Evolutionary conservation across 805 yeast species (phyloP).

Genomic region (Saturnispora mendoncae): DNA sequence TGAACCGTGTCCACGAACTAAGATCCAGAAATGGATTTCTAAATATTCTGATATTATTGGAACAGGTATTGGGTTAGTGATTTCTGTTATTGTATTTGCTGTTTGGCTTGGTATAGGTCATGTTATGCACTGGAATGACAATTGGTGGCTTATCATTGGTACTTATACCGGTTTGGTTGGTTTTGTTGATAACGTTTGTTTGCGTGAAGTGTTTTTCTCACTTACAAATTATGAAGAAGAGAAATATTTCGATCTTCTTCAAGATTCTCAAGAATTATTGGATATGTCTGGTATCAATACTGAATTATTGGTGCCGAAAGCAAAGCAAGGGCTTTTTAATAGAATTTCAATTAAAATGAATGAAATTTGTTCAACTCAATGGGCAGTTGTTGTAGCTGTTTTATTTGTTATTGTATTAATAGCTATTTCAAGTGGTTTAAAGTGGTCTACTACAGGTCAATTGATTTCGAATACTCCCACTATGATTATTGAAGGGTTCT

Average conservation of each 20-base stretch:
- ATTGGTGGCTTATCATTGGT: constrained; percentile 39
- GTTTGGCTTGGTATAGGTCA: constrained; percentile 33
- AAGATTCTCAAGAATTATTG: constrained; percentile 27
- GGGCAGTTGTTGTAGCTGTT: constrained; percentile 25
- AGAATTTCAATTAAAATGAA: constrained; percentile 19
- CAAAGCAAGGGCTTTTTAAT: constrained; percentile 8
- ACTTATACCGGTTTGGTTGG: constrained; percentile 37
- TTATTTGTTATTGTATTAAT: constrained; percentile 25
- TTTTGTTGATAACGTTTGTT: constrained; percentile 33
- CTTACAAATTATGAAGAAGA: constrained; percentile 15
- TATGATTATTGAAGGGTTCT: constrained; percentile 35
- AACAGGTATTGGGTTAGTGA: constrained; percentile 31
- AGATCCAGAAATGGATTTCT: constrained; percentile 12
- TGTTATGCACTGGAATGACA: constrained; percentile 27
- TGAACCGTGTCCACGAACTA: constrained; percentile 14
- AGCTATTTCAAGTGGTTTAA: constrained; percentile 26
- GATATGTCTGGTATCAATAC: constrained; percentile 21
- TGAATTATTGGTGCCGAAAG: constrained; percentile 10
- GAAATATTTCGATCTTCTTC: constrained; percentile 22
- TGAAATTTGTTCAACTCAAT: constrained; percentile 24
- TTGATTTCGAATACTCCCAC: constrained; percentile 33
- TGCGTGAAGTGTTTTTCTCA: constrained; percentile 31
- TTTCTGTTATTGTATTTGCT: constrained; percentile 27
- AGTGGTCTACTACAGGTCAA: constrained; percentile 33
- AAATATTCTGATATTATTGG: constrained; percentile 35